Evolutionary conservation across 441 rosid genomes (phyloP).

Genomic region (Omphalea diandra): DNA sequence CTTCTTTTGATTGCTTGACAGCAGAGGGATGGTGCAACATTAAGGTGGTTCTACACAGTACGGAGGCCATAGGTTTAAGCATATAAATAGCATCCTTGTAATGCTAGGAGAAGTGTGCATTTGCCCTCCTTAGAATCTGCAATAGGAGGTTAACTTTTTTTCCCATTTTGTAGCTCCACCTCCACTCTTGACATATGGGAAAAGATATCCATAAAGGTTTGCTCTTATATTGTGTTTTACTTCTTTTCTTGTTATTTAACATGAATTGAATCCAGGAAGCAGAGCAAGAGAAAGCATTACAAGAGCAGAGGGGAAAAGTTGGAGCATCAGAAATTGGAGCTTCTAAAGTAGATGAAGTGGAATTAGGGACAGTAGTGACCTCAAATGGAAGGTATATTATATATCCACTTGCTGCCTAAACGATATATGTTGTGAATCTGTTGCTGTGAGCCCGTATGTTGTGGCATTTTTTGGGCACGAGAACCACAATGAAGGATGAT

Average conservation of each 20-base stretch:
- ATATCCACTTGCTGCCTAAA: neutral
- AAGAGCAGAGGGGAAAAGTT: slow-evolving; percentile 36
- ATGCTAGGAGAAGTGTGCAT: neutral
- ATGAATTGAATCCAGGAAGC: slow-evolving; percentile 52
- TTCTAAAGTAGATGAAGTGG: slow-evolving; percentile 42
- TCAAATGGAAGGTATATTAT: slow-evolving; percentile 66
- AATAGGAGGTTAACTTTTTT: neutral
- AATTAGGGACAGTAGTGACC: slow-evolving; percentile 35
- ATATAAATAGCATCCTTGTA: neutral
- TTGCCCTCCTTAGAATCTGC: neutral
- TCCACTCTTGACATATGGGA: neutral
- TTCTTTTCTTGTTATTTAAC: slow-evolving; percentile 26
- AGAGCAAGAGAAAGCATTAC: slow-evolving; percentile 64
- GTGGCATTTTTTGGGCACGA: slow-evolving; percentile 6
- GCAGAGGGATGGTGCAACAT: neutral
- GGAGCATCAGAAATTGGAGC: slow-evolving; percentile 45
- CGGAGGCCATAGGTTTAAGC: neutral
- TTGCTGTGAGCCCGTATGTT: neutral
- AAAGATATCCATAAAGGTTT: slow-evolving; percentile 50
- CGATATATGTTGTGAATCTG: neutral
- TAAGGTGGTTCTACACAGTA: neutral
- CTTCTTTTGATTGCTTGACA: slow-evolving; percentile 13
- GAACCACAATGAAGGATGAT: neutral
- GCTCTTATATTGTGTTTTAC: slow-evolving; percentile 14
- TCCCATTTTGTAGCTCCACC: neutral